These are phyloP conservation scores for Ormosia semicastrata DNA, from an alignment of 306 rosid genomes.

Conservation along the genomic window DNA sequence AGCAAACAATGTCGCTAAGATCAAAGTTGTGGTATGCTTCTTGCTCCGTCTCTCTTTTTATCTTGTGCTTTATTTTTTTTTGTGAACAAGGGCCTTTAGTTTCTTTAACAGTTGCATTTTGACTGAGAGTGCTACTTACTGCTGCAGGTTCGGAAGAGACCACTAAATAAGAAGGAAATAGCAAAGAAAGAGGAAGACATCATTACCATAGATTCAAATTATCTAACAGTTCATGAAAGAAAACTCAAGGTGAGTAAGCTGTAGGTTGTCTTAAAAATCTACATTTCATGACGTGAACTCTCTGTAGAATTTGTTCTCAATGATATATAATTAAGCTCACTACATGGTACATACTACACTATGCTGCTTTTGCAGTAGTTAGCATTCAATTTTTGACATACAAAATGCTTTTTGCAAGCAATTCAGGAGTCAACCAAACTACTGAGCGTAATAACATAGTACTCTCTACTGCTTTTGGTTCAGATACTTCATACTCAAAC, in stretches of 20 bases:
- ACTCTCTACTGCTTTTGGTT: slow-evolving; percentile 13
- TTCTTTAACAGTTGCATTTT: slow-evolving; percentile 19
- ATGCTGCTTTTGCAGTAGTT: slow-evolving; percentile 15
- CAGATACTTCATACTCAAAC: not conserved
- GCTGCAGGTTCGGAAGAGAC: slow-evolving; percentile 87
- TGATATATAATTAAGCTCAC: not conserved
- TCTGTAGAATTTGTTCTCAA: slow-evolving; percentile 3
- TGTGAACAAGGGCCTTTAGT: not conserved
- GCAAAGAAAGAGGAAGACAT: slow-evolving; percentile 82
- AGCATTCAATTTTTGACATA: not conserved
- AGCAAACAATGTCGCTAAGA: slow-evolving; percentile 76
- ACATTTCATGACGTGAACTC: slow-evolving; percentile 2
- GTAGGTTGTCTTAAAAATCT: not conserved
- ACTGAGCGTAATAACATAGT: not conserved
- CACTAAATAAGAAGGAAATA: slow-evolving; percentile 71
- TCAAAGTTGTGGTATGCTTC: slow-evolving; percentile 80
- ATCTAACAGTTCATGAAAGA: slow-evolving; percentile 81
- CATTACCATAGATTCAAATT: slow-evolving; percentile 63
- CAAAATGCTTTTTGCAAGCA: not conserved
- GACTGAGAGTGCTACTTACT: not conserved
- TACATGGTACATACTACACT: not conserved
- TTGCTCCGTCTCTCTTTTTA: not conserved
- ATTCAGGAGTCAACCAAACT: not conserved
- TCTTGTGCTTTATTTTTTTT: not conserved
- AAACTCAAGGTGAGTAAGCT: slow-evolving; percentile 66